Evolutionary conservation across 495 filamentous ascomycete species (phyloP).

Genomic region (Darksidea phi): DNA sequence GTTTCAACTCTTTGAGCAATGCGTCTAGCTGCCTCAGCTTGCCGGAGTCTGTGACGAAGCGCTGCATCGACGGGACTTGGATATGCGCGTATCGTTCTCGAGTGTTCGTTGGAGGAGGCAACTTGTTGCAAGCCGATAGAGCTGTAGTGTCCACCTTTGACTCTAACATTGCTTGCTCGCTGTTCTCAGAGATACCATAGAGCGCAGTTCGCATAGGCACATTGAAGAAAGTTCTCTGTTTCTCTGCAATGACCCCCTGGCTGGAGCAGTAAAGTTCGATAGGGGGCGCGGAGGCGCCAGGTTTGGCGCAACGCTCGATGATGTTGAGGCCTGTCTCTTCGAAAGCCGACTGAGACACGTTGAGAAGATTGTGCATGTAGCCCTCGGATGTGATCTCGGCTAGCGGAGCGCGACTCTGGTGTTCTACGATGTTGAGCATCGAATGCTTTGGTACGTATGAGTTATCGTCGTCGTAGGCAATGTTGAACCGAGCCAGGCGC

Average conservation of each 20-base stretch:
- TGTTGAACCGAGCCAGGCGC: constrained; percentile 49
- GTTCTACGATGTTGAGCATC: constrained; percentile 74
- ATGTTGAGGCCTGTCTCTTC: constrained; percentile 65
- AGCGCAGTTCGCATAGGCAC: constrained; percentile 68
- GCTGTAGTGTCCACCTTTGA: constrained; percentile 62
- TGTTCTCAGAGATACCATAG: constrained; percentile 61
- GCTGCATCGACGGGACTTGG: constrained; percentile 93
- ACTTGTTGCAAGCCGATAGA: constrained; percentile 62
- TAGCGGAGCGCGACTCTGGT: constrained; percentile 64
- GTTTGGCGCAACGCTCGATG: constrained; percentile 76
- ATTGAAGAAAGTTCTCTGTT: constrained; percentile 77
- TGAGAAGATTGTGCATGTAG: constrained; percentile 71
- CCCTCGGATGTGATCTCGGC: constrained; percentile 72
- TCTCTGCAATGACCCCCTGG: constrained; percentile 64
- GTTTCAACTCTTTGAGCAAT: constrained; percentile 82
- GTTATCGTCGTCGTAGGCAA: constrained; percentile 63
- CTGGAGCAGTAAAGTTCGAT: constrained; percentile 75
- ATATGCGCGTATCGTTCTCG: constrained; percentile 86
- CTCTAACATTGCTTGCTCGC: constrained; percentile 72
- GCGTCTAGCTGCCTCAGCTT: constrained; percentile 92
- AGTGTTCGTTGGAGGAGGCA: constrained; percentile 73
- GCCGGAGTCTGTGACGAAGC: constrained; percentile 96
- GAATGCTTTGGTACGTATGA: constrained; percentile 66
- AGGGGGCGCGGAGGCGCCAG: constrained; percentile 80
- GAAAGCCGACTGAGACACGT: constrained; percentile 67